phyloP scores from a whole-genome alignment of 768 basidiomycete genomes.

The Collybia sordida region DNA sequence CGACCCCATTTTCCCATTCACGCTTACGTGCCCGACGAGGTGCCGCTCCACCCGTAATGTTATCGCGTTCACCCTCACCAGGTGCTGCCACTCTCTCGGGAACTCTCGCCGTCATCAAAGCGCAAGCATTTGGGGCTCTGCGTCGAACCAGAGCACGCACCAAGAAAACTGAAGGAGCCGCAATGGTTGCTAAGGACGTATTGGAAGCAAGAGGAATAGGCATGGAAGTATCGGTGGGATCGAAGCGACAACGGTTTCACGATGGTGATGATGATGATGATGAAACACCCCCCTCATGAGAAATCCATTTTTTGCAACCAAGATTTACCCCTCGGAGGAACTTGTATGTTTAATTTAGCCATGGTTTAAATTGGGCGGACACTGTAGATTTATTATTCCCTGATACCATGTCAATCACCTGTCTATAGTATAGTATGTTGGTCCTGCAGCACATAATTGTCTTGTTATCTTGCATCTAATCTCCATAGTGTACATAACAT shows the following conservation, averaged over 20 bases:
- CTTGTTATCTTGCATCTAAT: constrained; percentile 17
- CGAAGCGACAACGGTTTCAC: constrained; percentile 23
- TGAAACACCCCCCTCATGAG: constrained; percentile 5
- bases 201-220: constrained; percentile 77
- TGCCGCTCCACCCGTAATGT: constrained; percentile 39
- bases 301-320: constrained; percentile 4
- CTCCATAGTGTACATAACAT: constrained; percentile 13
- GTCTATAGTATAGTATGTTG: constrained; percentile 18
- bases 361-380: constrained; percentile 10
- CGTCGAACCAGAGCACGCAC: constrained; percentile 74
- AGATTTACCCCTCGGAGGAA: constrained; percentile 17
- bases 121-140: constrained; percentile 84
- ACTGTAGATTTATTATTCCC: constrained; percentile 10
- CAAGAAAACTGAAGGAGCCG: constrained; percentile 70
- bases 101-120: constrained; percentile 88
- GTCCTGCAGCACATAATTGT: constrained; percentile 15
- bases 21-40: constrained; percentile 50
- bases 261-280: constrained; percentile 47
- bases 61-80: constrained; percentile 49
- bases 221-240: constrained; percentile 23
- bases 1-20: constrained; percentile 37
- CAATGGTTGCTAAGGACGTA: constrained; percentile 79
- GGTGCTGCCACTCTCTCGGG: constrained; percentile 57
- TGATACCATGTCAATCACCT: constrained; percentile 14
- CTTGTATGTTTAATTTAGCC: constrained; percentile 21